phyloP scores from a whole-genome alignment of 2,329 filamentous ascomycete species.

The Amauroascus niger region DNA sequence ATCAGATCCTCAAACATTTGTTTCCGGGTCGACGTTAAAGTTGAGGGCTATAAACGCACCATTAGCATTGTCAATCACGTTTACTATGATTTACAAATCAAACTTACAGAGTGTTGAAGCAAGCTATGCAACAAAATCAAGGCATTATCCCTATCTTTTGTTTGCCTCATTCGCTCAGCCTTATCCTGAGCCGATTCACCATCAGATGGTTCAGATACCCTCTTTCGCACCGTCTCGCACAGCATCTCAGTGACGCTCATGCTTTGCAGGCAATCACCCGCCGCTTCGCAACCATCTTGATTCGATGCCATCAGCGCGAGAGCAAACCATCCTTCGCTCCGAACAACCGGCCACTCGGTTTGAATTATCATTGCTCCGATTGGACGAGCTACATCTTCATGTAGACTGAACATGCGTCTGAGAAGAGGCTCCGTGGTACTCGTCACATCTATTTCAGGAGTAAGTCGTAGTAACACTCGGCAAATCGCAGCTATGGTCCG shows the following conservation, averaged over 20 bases:
- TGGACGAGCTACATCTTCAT: slow-evolving; percentile 31
- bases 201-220: slow-evolving; percentile 17
- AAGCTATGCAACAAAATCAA: slow-evolving; percentile 34
- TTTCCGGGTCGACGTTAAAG: slow-evolving; percentile 23
- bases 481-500: slow-evolving; percentile 38
- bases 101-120: slow-evolving; percentile 32
- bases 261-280: slow-evolving; percentile 29
- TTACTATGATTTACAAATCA: not conserved
- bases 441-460: slow-evolving; percentile 13
- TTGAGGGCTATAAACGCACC: slow-evolving; percentile 20
- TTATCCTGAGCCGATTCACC: slow-evolving; percentile 18
- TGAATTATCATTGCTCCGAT: slow-evolving; percentile 38
- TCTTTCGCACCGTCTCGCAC: slow-evolving; percentile 24
- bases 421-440: slow-evolving; percentile 20
- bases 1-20: slow-evolving; percentile 25
- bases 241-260: slow-evolving; percentile 29
- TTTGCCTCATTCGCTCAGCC: slow-evolving; percentile 22
- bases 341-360: slow-evolving; percentile 40
- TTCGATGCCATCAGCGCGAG: slow-evolving; percentile 39
- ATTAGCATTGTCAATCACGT: not conserved
- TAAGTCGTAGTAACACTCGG: slow-evolving; percentile 13
- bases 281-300: slow-evolving; percentile 26
- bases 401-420: slow-evolving; percentile 28
- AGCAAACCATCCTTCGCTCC: slow-evolving; percentile 43
- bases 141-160: slow-evolving; percentile 36